Evolutionary conservation across 129 eudicot genomes (phyloP).

Genomic region (Dittrichia graveolens): DNA sequence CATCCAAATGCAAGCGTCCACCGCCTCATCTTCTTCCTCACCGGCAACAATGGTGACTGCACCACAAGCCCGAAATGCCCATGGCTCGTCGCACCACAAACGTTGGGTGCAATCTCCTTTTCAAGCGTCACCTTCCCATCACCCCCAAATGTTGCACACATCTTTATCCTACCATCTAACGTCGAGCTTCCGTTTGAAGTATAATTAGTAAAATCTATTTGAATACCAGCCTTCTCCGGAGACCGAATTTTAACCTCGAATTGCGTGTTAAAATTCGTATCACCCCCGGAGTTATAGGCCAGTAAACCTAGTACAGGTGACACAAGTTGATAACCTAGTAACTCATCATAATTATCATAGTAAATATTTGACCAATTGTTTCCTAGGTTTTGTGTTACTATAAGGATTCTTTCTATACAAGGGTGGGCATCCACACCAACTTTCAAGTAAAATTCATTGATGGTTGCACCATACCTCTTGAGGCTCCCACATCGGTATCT

Average conservation of each 20-base stretch:
- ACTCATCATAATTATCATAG: conserved; percentile 55
- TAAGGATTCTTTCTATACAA: conserved; percentile 69
- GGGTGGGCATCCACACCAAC: conserved; percentile 61
- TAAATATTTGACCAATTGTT: conserved; percentile 78
- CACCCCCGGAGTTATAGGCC: conserved; percentile 75
- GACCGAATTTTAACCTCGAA: conserved; percentile 63
- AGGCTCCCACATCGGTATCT: conserved; percentile 88
- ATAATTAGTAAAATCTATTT: conserved; percentile 57
- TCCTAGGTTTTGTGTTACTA: conserved; percentile 78
- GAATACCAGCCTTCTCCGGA: conserved; percentile 43
- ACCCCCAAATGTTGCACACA: conserved; percentile 71
- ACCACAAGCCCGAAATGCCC: conserved; percentile 90
- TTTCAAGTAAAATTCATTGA: conserved; percentile 56
- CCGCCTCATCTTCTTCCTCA: conserved; percentile 49
- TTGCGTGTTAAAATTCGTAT: conserved; percentile 41
- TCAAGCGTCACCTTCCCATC: conserved; percentile 72
- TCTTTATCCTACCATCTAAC: conserved; percentile 50
- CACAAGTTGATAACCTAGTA: conserved; percentile 74
- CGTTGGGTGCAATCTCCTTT: conserved; percentile 50
- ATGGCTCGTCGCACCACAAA: conserved; percentile 60
- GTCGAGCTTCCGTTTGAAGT: conserved; percentile 25
- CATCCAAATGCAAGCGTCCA: conserved; percentile 80
- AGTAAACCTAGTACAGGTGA: conserved; percentile 83
- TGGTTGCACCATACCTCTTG: conserved; percentile 76
- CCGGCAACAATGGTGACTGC: conserved; percentile 60